phyloP scores from a whole-genome alignment of 2,329 filamentous ascomycete species.

The Beauveria rudraprayagi region DNA sequence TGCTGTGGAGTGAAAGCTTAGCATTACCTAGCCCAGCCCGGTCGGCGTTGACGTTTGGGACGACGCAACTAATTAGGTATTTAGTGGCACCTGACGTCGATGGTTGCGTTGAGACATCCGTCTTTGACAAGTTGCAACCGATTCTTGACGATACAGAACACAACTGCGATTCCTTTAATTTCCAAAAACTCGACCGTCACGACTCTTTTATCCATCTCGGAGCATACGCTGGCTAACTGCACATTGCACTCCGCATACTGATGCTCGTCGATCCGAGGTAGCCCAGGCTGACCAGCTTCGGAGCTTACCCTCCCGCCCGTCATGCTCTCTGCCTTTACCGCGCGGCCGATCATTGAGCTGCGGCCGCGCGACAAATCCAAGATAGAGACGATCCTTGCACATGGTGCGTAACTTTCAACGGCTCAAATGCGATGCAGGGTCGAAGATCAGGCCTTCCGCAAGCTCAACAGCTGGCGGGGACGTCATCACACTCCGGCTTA shows the following conservation, averaged over 20 bases:
- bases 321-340: constrained; percentile 97
- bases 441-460: background rate
- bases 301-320: constrained; percentile 35
- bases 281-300: constrained; percentile 20
- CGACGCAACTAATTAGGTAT: background rate
- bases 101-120: background rate
- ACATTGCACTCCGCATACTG: constrained; percentile 14
- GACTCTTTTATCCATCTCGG: background rate
- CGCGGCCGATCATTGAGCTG: constrained; percentile 94
- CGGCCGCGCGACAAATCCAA: constrained; percentile 91
- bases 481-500: background rate
- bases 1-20: background rate
- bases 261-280: constrained; percentile 24
- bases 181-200: background rate
- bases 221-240: background rate
- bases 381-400: constrained; percentile 91
- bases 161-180: background rate
- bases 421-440: background rate
- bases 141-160: background rate
- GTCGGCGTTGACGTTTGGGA: background rate
- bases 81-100: constrained; percentile 8
- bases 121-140: background rate
- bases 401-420: constrained; percentile 49
- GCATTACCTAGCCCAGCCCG: background rate
- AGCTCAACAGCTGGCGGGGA: background rate